Evolutionary conservation across 768 basidiomycete genomes (phyloP), one percentile per base, ranked within the genome.

Genomic region (Trametes sanguinea): DNA sequence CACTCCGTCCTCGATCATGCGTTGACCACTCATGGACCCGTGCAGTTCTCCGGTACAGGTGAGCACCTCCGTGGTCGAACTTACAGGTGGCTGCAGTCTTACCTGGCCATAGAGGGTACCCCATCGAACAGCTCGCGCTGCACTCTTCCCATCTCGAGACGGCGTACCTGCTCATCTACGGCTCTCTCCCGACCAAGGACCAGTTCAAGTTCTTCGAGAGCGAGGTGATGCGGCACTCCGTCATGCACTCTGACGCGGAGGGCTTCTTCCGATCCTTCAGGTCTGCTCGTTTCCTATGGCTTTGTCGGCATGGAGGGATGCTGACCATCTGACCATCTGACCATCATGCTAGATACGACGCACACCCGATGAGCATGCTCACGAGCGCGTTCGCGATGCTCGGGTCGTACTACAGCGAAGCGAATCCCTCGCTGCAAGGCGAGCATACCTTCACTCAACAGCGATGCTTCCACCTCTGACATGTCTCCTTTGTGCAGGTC

Each of bases 361-460:
- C 94, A 1, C 94, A 95, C 69, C 94, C 94, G 0, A 95, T 94
- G 93, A 86, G 90, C 17, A 94, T 95, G 65, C 80, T 94, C 47
- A 92, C 89, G 4, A 91, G 89, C 66, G 90, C 90, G 4, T 90
- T 95, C 67, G 85, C 94, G 6, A 94, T 95, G 69, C 76, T 96
- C 22, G 93, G 94, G 4, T 92, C 90, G 6, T 92, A 92, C 72
- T 94, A 94, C 69, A 78, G 82, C 67, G 92, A 94, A 69, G 92
- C 92, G 4, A 95, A 95, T 73, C 94, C 94, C 10, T 91, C 92
- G 6, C 74, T 96, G 6, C 86, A 87, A 78, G 94, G 93, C 82
- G 69, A 66, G 71, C 72, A 47, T 10, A 2, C 14, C 16, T 17
- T 6, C 7, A 17, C 35, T 22, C 42, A 11, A 11, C 40, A 29